Evolutionary conservation across 78 protist genomes (phyloP).

Genomic region (slime mould (Dictyostelium discoideum)): dicty_2.7 NC_007089.4:2492501-2493000

Average conservation of each 20-base stretch:
- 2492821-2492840: slow-evolving; percentile 1
- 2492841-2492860: not conserved
- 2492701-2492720: slow-evolving; percentile 30
- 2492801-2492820: not conserved
- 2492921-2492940: not conserved
- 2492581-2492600: not conserved
- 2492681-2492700: not conserved
- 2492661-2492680: slow-evolving; percentile 11
- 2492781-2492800: slow-evolving; percentile 12
- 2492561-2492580: slow-evolving; percentile 44
- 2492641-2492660: slow-evolving; percentile 40
- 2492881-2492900: slow-evolving; percentile 15
- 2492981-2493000: not conserved
- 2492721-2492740: slow-evolving; percentile 4
- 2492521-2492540: slow-evolving; percentile 48
- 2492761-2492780: not conserved
- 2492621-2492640: slow-evolving; percentile 24
- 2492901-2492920: not conserved
- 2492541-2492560: slow-evolving; percentile 57
- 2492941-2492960: too few relatives aligned
- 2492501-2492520: slow-evolving; percentile 18
- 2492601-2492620: not conserved
- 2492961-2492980: not conserved
- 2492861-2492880: slow-evolving; percentile 37
- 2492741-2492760: not conserved